Evolutionary conservation across 257 asterid species (phyloP), one percentile per base, ranked within the genome.

Genomic region (Solanum chilense): DNA sequence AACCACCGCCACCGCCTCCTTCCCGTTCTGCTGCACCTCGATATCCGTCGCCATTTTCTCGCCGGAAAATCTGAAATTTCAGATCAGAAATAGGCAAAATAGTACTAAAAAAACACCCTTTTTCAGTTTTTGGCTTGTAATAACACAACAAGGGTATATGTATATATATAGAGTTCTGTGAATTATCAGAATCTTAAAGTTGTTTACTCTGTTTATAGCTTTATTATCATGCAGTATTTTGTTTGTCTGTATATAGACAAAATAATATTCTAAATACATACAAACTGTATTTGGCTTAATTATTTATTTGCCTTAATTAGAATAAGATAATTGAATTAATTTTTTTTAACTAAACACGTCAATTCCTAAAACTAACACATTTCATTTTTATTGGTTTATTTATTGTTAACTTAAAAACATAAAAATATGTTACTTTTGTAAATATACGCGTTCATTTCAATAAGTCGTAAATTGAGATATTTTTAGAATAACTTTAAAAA

Each of bases 21-120:
- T 75, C 56, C 93, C 93, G 74, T 93, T 96, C 78, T 93, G 64
- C 64, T 6, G 64, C n/a, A 56, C 64, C 64, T 56, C 64, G 5
- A 56, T 56, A 56, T 56, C 97, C 35, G 93, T 91, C 2, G 98
- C 98, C 98, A 95, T 94, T 85, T 84, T 70, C 78, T 74, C 78
- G 52, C 47, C 71, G 47, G 52, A 47, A 60, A 20, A 9, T 25
- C 44, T 45, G 62, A 80, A 80, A 80, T 10, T 49, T 8, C 69
- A 81, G 85, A 80, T 29, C 68, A 47, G 18, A 49, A 80, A 49
- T 29, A 49, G 69, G 14, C 69, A 12, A 81, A 81, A 81, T 37
- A 29, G 68, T 49, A 41, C 21, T 31, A 20, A 81, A 10, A 37
- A 74, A 20, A 6, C 13, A 41, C 83, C 58, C 13, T n/a, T 70